Evolutionary conservation across 129 eudicot genomes (phyloP).

Genomic region (Gnaphalium uliginosum): DNA sequence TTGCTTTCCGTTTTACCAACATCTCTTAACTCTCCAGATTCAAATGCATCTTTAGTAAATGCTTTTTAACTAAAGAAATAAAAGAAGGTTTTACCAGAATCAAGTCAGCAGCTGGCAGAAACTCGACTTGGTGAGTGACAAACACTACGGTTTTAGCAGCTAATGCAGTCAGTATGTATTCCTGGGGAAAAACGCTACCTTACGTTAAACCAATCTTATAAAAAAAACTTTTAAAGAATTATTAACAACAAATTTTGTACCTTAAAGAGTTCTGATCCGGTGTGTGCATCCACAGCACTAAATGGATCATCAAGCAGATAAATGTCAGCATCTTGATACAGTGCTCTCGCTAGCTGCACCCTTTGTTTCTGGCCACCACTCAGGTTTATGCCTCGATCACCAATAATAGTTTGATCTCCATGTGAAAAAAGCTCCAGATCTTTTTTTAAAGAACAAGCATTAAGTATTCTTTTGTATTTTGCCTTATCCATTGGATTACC

Average conservation of each 20-base stretch:
- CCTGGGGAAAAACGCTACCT: conserved; percentile 48
- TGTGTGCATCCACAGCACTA: conserved; percentile 98
- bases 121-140: conserved; percentile 96
- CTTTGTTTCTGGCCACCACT: conserved; percentile 99
- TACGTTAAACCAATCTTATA: conserved; percentile 19
- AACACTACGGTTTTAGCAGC: conserved; percentile 86
- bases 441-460: conserved; percentile 78
- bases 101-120: conserved; percentile 84
- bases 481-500: conserved; percentile 92
- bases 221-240: background rate
- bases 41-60: background rate
- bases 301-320: conserved; percentile 97
- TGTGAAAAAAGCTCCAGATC: conserved; percentile 82
- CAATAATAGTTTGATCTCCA: conserved; percentile 93
- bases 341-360: conserved; percentile 97
- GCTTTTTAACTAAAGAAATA: background rate
- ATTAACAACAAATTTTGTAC: conserved; percentile 30
- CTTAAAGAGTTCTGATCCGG: conserved; percentile 83
- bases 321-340: conserved; percentile 96
- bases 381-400: conserved; percentile 93
- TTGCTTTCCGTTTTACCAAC: background rate
- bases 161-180: conserved; percentile 81
- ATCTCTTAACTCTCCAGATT: conserved; percentile 13
- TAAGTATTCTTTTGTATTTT: conserved; percentile 66
- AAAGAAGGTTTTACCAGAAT: conserved; percentile 60